Evolutionary conservation across 495 filamentous ascomycete species (phyloP), one percentile per base, ranked within the genome.

Genomic region (Penicilliopsis zonata): DNA sequence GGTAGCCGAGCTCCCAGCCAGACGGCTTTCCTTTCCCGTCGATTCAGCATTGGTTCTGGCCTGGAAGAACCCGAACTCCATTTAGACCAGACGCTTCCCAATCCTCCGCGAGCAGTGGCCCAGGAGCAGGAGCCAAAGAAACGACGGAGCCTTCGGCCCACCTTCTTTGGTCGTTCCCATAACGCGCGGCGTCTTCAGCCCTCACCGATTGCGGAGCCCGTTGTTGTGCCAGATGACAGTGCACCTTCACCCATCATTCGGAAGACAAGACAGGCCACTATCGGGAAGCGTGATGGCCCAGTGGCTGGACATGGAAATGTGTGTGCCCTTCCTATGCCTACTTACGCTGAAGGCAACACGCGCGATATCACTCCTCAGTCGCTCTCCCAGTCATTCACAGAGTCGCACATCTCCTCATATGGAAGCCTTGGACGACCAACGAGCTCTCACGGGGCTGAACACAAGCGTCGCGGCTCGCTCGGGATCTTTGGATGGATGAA

Each of bases 401-500:
- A 59, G 13, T 12, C 29, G 14, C 8, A 9, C 21, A 13, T 36
- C 3, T 16, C 34, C 1, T 10, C 12, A 13, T 23, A 33, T 16
- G 42, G 42, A 12, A 41, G 43, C 26, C 37, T 50, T 8, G 38
- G 17, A 8, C 48, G 53, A n/a, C 52, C 53, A 1, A 38, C 42
- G 8, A 52, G 50, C 12, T 55, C 57, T 10, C 42, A 54, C 23
- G 44, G 41, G 33, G 42, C 37, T 17, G 53, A 60, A 5, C 55
- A 58, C 36, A 61, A 60, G 28, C 47, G 57, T 9, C 56, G 53
- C 26, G 54, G 53, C 37, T 65, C 61, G 1, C 42, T 62, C 1
- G 51, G 57, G 2, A 54, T 65, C 15, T 53, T 63, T 24, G 48
- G 57, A 21, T 65, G 61, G 61, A 58, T 65, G 53, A 65, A 65